Conservation (phyloP, 768 basidiomycete species). For the Leucocoprinus leucothites region DNA sequence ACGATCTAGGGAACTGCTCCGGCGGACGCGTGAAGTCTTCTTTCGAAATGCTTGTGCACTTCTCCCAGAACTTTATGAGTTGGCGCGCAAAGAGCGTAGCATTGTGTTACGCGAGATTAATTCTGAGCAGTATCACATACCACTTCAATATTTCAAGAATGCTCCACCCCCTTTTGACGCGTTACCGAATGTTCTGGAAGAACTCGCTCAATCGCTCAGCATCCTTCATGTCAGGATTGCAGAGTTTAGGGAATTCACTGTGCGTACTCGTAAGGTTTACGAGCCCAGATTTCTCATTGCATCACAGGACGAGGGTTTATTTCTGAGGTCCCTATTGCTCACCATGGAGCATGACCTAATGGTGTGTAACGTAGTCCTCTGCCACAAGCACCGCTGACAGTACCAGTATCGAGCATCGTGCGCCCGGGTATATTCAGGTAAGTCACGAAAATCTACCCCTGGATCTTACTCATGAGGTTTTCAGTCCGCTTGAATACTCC, state of each 20-base stretch:
- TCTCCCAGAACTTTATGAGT: constrained; percentile 1
- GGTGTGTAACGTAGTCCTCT: background rate
- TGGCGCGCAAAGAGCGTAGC: constrained; percentile 6
- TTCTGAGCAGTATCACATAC: constrained; percentile 3
- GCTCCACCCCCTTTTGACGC: background rate
- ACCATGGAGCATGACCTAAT: constrained; percentile 6
- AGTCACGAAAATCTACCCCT: background rate
- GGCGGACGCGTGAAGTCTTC: constrained; percentile 9
- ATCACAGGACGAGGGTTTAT: constrained; percentile 2
- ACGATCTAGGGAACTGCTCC: background rate
- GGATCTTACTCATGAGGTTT: background rate
- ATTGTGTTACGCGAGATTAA: background rate
- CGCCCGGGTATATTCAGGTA: constrained; percentile 4
- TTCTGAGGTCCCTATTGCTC: constrained; percentile 3
- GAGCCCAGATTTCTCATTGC: background rate
- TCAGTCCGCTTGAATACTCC: constrained; percentile 2
- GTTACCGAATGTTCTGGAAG: constrained; percentile 4
- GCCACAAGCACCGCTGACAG: too few species aligned
- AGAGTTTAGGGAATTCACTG: constrained; percentile 9
- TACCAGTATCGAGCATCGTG: constrained; percentile 7
- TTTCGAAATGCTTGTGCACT: constrained; percentile 7
- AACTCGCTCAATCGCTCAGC: constrained; percentile 5
- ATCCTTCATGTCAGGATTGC: constrained; percentile 1
- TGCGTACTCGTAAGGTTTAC: background rate
- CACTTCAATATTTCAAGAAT: constrained; percentile 1